phyloP scores from a whole-genome alignment of 2,329 filamentous ascomycete genomes.

The Annulohypoxylon truncatum region DNA sequence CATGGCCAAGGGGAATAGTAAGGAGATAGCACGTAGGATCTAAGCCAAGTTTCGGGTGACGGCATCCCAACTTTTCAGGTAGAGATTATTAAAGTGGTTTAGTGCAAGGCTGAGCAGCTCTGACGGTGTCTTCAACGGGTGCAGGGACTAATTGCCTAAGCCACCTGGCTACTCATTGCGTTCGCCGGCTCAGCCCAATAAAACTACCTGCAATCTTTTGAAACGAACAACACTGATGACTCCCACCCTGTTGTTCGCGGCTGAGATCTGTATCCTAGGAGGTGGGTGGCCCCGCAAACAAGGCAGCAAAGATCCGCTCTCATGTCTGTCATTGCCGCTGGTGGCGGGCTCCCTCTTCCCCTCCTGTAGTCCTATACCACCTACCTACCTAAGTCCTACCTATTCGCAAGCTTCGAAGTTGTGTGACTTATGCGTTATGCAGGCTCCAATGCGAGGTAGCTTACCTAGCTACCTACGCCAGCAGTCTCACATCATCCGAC shows the following conservation, averaged over 20 bases:
- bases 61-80: background rate
- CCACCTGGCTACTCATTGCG: background rate
- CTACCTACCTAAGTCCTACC: no score
- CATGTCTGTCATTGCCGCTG: background rate
- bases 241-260: conserved; percentile 6
- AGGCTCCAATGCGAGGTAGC: conserved; percentile 11
- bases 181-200: background rate
- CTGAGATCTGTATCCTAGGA: background rate
- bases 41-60: conserved; percentile 1
- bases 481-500: background rate
- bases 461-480: background rate
- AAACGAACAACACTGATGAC: background rate
- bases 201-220: background rate
- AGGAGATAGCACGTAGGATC: background rate
- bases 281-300: conserved; percentile 14
- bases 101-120: conserved; percentile 15
- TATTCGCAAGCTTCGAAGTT: no score
- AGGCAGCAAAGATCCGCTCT: conserved; percentile 13
- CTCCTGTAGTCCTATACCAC: conserved; percentile 1
- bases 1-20: background rate
- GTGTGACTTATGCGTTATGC: conserved; percentile 24
- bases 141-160: background rate
- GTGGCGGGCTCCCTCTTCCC: background rate
- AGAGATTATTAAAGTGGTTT: background rate
- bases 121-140: background rate